A percentile compares a stretch with the other conserved stretches of the same genome.
phyloP scores from a whole-genome alignment of 164 flowering plant genomes.

The Sextonia rubra region DNA sequence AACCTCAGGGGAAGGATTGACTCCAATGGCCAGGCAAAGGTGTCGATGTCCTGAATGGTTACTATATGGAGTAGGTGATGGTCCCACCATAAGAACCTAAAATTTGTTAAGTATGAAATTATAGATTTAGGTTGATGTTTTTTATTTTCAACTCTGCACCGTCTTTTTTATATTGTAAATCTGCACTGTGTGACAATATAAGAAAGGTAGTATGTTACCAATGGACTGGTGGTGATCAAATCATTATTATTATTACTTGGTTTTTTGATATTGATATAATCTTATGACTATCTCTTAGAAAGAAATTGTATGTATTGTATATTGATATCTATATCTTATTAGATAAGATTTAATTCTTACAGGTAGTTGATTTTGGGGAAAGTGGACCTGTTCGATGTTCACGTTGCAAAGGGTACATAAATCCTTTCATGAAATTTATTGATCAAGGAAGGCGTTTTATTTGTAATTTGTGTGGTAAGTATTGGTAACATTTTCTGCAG shows the following conservation, averaged over 20 bases:
- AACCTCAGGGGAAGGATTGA: neutral
- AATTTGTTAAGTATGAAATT: too few relatives aligned
- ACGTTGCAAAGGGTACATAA: constrained; percentile 94
- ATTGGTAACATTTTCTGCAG: neutral
- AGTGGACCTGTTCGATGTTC: constrained; percentile 96
- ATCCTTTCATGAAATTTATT: constrained; percentile 95
- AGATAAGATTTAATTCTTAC: constrained; percentile 1
- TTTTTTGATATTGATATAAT: too few relatives aligned
- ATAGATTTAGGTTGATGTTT: too few relatives aligned
- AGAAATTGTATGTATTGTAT: neutral
- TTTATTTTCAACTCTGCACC: too few relatives aligned
- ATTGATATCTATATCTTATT: neutral
- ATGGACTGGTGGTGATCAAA: too few relatives aligned
- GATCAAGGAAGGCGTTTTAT: constrained; percentile 92
- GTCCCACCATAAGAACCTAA: too few relatives aligned
- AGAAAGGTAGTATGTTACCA: too few relatives aligned
- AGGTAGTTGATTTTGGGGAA: constrained; percentile 98
- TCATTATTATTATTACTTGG: too few relatives aligned
- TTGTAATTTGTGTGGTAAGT: constrained; percentile 95
- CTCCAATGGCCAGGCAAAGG: neutral
- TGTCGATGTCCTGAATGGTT: neutral
- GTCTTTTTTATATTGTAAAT: too few relatives aligned
- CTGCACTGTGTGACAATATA: too few relatives aligned
- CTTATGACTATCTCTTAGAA: too few relatives aligned
- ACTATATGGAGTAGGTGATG: too few relatives aligned